These are phyloP conservation scores for Saturnispora kantuleensis DNA, from an alignment of 805 yeast species.

Conservation along the genomic window DNA sequence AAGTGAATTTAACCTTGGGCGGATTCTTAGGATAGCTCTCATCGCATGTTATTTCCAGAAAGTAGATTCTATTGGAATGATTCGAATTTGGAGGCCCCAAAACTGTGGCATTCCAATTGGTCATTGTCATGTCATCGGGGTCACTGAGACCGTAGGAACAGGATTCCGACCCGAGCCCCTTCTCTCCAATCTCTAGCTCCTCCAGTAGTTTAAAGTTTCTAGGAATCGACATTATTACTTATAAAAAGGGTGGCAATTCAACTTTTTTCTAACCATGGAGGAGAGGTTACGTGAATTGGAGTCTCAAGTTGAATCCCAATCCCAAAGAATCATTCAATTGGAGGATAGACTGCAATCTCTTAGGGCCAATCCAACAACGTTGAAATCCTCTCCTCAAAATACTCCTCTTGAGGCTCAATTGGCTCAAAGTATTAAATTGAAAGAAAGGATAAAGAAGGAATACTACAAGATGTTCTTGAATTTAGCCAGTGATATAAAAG, in stretches of 20 bases:
- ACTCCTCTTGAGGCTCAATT: no score
- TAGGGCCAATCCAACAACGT: no score
- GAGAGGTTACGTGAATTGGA: not conserved
- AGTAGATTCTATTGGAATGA: constrained; percentile 91
- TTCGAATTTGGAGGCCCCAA: constrained; percentile 81
- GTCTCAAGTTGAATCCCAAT: no score
- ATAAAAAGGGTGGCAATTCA: not conserved
- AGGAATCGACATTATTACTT: constrained; percentile 36
- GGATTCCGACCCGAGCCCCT: constrained; percentile 93
- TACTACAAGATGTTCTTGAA: not conserved
- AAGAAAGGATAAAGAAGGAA: not conserved
- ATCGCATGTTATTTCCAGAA: constrained; percentile 73
- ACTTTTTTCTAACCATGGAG: not conserved
- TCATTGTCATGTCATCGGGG: constrained; percentile 86
- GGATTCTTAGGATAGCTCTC: constrained; percentile 81
- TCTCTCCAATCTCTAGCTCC: constrained; percentile 96
- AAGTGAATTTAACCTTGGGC: constrained; percentile 70
- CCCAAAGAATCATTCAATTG: no score
- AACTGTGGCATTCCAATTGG: constrained; percentile 96
- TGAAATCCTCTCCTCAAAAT: no score
- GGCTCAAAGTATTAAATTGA: not conserved
- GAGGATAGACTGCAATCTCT: no score
- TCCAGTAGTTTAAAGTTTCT: constrained; percentile 90
- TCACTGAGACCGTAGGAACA: constrained; percentile 91
- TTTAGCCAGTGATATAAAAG: not conserved